Base-by-base conservation (phyloP, 352 stramenopile species). In the Globisporangium splendens region DNA sequence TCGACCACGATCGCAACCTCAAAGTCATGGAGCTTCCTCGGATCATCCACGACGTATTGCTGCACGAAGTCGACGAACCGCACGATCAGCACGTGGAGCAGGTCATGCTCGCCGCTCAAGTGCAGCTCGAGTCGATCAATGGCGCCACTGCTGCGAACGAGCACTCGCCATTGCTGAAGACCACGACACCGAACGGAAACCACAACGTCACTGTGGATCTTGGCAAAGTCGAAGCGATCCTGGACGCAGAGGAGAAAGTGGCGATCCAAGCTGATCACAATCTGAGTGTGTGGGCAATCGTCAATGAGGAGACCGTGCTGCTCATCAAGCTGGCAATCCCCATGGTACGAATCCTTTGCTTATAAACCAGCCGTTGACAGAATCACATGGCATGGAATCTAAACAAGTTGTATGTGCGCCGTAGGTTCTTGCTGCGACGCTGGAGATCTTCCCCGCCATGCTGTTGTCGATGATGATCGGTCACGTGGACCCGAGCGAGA, bases 391-490 rank as follows among this genome's bases (percentile, higher is more conserved):
- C 28, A 35, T 35, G 28, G 28, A 10, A 35, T 11, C 7, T 35
- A 35, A 35, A 10, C 28, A 35, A 35, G 28, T 35, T 10, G 3
- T 8, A 0, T 35, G n/a, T n/a, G 28, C 5, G 28, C 28, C 7
- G 10, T n/a, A 44, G 39, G 79, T 83, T 62, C 50, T 86, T 11
- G 63, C 64, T 3, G 54, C 73, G 21, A 51, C 77, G 56, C 63
- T 88, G 21, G 75, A 88, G 55, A 72, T 81, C 46, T 51, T 83
- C 11, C 75, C 78, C n/a, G 68, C 72, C 24, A 61, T 78, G 64
- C 53, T 70, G 24, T 53, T 83, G 33, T 70, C 65, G 24, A 85
- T 86, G 56, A 85, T 89, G 79, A 73, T 86, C 44, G 79, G 79
- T 14, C 75, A 85, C 63, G 72, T 73, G 52, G 68, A 70, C 62